phyloP scores from a whole-genome alignment of 805 yeast genomes.

The Tetrapisispora phaffii region DNA sequence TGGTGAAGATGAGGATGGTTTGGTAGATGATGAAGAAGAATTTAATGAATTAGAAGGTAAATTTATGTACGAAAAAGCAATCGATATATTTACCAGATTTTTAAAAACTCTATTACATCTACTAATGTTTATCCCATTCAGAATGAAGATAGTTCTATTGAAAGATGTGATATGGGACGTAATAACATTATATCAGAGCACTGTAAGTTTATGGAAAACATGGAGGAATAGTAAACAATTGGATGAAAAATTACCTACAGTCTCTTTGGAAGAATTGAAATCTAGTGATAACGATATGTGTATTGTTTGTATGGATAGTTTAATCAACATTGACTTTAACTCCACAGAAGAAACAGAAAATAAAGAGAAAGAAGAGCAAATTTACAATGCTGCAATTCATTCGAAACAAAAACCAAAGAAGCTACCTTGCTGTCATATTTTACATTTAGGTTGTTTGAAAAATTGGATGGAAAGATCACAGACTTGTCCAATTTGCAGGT shows the following conservation, averaged over 20 bases:
- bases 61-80: constrained; percentile 44
- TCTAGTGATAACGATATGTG: constrained; percentile 63
- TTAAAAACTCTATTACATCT: constrained; percentile 38
- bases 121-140: constrained; percentile 38
- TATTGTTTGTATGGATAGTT: constrained; percentile 87
- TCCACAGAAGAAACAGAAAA: neutral
- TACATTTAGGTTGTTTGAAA: constrained; percentile 83
- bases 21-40: constrained; percentile 37
- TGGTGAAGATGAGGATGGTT: constrained; percentile 6
- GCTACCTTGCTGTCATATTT: constrained; percentile 74
- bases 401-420: constrained; percentile 49
- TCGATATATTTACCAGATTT: constrained; percentile 44
- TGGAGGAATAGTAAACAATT: constrained; percentile 46
- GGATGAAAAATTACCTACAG: constrained; percentile 53
- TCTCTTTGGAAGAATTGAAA: constrained; percentile 50
- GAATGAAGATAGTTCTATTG: constrained; percentile 39
- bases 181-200: constrained; percentile 27
- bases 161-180: constrained; percentile 38
- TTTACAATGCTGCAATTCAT: neutral
- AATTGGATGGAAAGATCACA: constrained; percentile 90
- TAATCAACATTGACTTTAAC: constrained; percentile 34
- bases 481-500: constrained; percentile 86
- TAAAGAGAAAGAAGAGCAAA: constrained; percentile 3
- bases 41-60: constrained; percentile 57
- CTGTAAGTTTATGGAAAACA: constrained; percentile 32